Evolutionary conservation across 192 early-diverging fungal genomes (phyloP).

Genomic region (Coemansia reversa): DNA sequence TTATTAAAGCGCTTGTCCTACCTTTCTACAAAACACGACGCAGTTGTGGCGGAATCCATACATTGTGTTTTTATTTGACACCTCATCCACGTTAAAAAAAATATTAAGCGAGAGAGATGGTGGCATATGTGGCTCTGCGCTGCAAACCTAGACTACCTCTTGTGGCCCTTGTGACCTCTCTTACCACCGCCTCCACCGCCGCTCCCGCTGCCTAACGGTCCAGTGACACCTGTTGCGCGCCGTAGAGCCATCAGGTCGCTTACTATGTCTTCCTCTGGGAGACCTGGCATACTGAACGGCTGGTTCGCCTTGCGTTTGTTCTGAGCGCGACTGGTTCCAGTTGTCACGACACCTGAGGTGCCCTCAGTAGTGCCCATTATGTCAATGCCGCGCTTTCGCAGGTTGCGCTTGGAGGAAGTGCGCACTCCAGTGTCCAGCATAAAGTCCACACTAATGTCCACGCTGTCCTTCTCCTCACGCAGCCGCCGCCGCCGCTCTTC

Average conservation of each 20-base stretch:
- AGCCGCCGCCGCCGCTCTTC: conserved; percentile 76
- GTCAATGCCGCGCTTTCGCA: conserved; percentile 61
- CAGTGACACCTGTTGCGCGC: conserved; percentile 46
- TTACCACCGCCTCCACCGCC: conserved; percentile 43
- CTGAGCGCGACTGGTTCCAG: conserved; percentile 21
- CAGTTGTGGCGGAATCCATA: neutral
- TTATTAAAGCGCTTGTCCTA: neutral
- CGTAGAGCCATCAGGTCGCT: conserved; percentile 43
- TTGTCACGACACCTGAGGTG: neutral
- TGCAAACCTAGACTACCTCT: conserved; percentile 15
- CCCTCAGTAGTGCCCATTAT: conserved; percentile 27
- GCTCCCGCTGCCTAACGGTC: conserved; percentile 21
- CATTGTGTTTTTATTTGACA: neutral
- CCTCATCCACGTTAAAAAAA: neutral
- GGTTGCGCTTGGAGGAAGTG: conserved; percentile 55
- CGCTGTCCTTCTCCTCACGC: conserved; percentile 81
- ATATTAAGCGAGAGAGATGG: neutral
- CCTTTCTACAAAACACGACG: neutral
- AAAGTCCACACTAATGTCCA: conserved; percentile 68
- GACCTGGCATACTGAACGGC: conserved; percentile 26
- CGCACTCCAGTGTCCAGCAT: conserved; percentile 46
- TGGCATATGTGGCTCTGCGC: neutral
- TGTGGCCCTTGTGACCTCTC: conserved; percentile 39
- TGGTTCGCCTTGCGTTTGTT: conserved; percentile 52
- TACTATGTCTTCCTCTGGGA: conserved; percentile 48